Evolutionary conservation across 257 asterid species (phyloP), one percentile per base, ranked within the genome.

Genomic region (Capsicum pubescens): DNA sequence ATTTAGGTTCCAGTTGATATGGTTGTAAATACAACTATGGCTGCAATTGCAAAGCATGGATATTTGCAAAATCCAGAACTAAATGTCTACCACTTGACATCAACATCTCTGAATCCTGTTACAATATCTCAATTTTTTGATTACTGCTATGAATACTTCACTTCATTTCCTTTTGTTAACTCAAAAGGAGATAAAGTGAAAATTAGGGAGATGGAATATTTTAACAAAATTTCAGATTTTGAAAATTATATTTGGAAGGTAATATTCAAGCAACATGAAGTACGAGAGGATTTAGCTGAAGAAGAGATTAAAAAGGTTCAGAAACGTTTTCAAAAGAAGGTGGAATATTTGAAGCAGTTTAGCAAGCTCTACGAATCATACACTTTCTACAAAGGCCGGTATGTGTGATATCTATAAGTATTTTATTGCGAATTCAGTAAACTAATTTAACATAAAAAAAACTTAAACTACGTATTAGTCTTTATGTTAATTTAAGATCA

Each of bases 11-110:
- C 91, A 2, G 89, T 86, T 21, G 91, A 88, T 44, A 67, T 87
- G 85, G 87, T 90, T 16, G 90, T 77, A 19, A 90, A 89, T 74
- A 68, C 90, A 61, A 86, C 87, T 0, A 83, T 89, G 39, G 91
- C 90, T 32, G 91, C 91, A 3, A 83, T 86, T 3, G 93, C 90
- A 3, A 88, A 90, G 83, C 87, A 87, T 69, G 91, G 90, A 12
- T 69, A 1, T 16, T 1, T 19, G 11, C 5, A 82, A 15, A 84
- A 63, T 39, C 78, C 83, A 9, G 39, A 64, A 14, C 5, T 79
- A 48, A 85, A 79, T 54, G 90, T 88, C 26, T 88, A 90, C 82
- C 92, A 90, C 32, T 86, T 84, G 48, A 87, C 88, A 35, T 84
- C 93, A 2, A 55, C 86, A 42, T 39, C 2, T 14, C 17, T 48